Base-by-base conservation (phyloP, 2,329 filamentous ascomycete species). In the Colletotrichum godetiae region DNA sequence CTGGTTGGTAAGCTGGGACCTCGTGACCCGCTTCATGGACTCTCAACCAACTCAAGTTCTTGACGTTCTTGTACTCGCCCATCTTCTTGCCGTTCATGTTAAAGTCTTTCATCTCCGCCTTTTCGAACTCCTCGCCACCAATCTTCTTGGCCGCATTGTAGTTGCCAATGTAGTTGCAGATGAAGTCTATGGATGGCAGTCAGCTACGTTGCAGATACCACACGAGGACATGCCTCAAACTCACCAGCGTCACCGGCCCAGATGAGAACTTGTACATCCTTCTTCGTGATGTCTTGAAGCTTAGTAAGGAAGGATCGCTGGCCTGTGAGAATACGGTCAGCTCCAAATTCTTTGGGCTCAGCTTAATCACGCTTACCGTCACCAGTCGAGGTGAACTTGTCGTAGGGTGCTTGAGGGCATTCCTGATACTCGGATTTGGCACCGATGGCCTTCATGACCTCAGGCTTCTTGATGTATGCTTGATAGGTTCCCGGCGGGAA, bases 91-190 rank as follows among this genome's bases (percentile, higher is more conserved):
- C 88, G 55, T 83, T 79, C 2, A 90, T 85, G 0, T 82, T 88
- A 75, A 90, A 91, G 0, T 60, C 55, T 4, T 69, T 55, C 70
- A 69, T 69, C 12, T 49, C 59, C 1, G 70, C 81, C 76, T 73
- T 78, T 27, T 78, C 77, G 76, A 90, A 90, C 3, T 82, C 78
- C 0, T 80, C 72, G 81, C 83, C 1, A 79, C 72, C 77, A 84
- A 90, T 13, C 1, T 67, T 42, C 1, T 35, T 37, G 0, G 35
- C 59, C 2, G 61, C 70, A 1, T 67, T 59, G 7, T 69, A 81
- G 37, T 82, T 85, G n/a, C 89, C 89, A 35, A 86, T 80, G 86
- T 88, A 90, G 79, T 90, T 91, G 76, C 88, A 90, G 66, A 90
- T 88, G 80, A 84, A 90, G 76, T 91, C 89, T 80, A 11, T 11